Evolutionary conservation across 2,329 filamentous ascomycete species (phyloP).

Genomic region (Thielaviopsis cerberus): DNA sequence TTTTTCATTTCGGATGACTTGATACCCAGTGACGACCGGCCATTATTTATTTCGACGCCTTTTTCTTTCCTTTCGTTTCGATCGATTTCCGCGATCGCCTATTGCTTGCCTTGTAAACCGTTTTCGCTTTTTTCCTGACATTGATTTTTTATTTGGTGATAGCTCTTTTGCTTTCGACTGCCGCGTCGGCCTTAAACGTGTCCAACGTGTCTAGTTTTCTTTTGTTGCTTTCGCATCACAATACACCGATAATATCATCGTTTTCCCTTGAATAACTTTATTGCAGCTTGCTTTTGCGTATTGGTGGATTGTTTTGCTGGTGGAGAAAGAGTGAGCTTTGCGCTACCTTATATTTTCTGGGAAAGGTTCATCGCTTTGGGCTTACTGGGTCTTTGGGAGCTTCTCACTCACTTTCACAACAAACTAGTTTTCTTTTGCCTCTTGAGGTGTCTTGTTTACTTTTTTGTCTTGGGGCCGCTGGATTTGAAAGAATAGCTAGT

Average conservation of each 20-base stretch:
- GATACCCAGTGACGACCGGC: background rate
- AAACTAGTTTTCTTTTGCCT: background rate
- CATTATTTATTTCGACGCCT: background rate
- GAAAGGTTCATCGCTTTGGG: background rate
- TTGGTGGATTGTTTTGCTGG: conserved; percentile 9
- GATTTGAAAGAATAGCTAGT: background rate
- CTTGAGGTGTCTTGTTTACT: conserved; percentile 17
- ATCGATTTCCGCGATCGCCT: background rate
- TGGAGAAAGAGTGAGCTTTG: background rate
- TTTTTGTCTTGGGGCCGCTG: conserved; percentile 3
- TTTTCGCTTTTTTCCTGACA: conserved; percentile 21
- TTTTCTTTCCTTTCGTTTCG: background rate
- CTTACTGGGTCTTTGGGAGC: background rate
- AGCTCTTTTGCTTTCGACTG: conserved; percentile 2
- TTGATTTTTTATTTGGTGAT: conserved; percentile 22
- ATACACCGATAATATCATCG: conserved; percentile 10
- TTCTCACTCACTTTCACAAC: background rate
- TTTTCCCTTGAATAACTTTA: conserved; percentile 6
- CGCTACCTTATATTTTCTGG: background rate
- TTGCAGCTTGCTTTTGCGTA: conserved; percentile 3
- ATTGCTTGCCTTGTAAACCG: conserved; percentile 9
- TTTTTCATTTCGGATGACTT: background rate
- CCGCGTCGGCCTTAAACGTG: background rate
- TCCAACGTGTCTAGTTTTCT: conserved; percentile 5
- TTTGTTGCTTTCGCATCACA: background rate